Base-by-base conservation (phyloP, 768 basidiomycete species). In the Boletellus ananiceps region DNA sequence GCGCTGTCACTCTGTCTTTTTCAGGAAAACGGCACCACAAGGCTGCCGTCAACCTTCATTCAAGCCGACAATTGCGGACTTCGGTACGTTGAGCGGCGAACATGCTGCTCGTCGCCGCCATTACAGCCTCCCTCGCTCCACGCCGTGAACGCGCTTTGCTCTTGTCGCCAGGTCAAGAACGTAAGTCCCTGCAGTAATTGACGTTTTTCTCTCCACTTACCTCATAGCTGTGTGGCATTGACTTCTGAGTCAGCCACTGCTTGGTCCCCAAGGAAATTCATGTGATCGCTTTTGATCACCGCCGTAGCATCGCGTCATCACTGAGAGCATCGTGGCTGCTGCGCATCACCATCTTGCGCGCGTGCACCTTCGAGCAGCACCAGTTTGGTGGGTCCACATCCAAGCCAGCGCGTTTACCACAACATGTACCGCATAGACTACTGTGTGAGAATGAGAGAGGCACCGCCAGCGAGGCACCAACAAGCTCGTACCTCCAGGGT, bases 31-130 rank as follows among this genome's bases (percentile, higher is more conserved):
- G 15, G 18, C 16, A n/a, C 7, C 13, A 25, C 16, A 41, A 35
- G 47, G 34, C 12, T 14, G 27, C 2, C 18, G 35, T 29, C 37
- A 18, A 29, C 15, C 39, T 25, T n/a, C 14, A 19, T 33, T 44
- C 47, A 44, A 31, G 36, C 61, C 60, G 62, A 60, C 54, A 65
- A 63, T n/a, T 45, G 46, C 57, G 62, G 56, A 46, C 29, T 21
- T 37, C 41, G 25, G 53, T 42, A n/a, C 44, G 13, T 63, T 63
- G 49, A 60, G 60, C 63, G 63, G 62, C 52, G 52, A 52, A 47
- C 40, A 47, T 36, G 19, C 27, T 44, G 35, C 33, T 48, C 16
- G 49, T 59, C 49, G 44, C 51, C 39, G 34, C 40, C 31, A 21
- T 38, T 40, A 60, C 50, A 52, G 45, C 58, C 63, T 45, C 54